Percentiles rank a stretch among this genome's conserved stretches.
These are phyloP conservation scores for Globisporangium cystogenes DNA, from an alignment of 352 stramenopile genomes.

Conservation along the genomic window DNA sequence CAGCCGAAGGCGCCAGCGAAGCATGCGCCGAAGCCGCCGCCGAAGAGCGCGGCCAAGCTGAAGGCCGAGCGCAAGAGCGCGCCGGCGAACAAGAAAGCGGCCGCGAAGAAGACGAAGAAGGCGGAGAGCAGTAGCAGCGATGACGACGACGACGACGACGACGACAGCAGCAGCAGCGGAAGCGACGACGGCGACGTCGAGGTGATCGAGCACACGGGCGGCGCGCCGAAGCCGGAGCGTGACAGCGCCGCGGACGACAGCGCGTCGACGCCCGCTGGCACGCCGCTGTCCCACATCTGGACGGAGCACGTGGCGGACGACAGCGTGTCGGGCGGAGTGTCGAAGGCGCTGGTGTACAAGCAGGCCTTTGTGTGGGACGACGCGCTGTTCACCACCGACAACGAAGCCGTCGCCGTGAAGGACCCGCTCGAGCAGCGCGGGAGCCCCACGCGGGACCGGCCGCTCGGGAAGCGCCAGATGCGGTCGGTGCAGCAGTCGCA, in stretches of 20 bases:
- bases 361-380: constrained; percentile 75
- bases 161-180: neutral
- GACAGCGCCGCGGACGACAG: neutral
- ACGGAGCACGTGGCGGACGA: constrained; percentile 22
- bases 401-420: neutral
- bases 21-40: neutral
- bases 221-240: neutral
- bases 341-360: constrained; percentile 35
- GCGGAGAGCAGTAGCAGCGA: neutral
- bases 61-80: neutral
- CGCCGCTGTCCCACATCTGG: constrained; percentile 52
- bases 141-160: constrained; percentile 8
- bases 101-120: neutral
- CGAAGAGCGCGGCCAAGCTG: neutral
- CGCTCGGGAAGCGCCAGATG: constrained; percentile 44
- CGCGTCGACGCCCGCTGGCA: constrained; percentile 6
- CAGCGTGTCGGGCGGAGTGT: constrained; percentile 1
- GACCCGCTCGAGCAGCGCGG: neutral
- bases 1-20: neutral
- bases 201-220: constrained; percentile 9
- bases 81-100: neutral
- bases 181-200: constrained; percentile 14
- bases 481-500: constrained; percentile 76
- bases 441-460: constrained; percentile 14
- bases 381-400: constrained; percentile 42